Base-by-base conservation (phyloP, 305 asterid species). In the Caryopteris hybrid region DNA sequence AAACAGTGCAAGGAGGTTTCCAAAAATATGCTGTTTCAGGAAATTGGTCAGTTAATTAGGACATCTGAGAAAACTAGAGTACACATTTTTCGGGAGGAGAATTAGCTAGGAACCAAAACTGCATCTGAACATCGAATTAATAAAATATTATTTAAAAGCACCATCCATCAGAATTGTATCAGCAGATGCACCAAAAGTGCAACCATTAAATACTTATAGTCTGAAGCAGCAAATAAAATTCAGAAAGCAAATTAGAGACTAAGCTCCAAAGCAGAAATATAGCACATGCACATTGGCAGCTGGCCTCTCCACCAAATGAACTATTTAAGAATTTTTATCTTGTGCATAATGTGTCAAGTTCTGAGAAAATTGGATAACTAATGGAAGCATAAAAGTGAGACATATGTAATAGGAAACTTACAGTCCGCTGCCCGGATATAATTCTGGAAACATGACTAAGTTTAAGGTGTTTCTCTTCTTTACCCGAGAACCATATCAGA, bases 391-490 rank as follows among this genome's bases (percentile, higher is more conserved):
- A 65, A 63, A 39, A 66, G 53, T 59, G 21, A 51, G 48, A 61
- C 38, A 43, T 17, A 46, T 14, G 33, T n/a, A 59, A 59, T 36
- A 61, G 76, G 70, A 73, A 66, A 83, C 96, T 89, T 81, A 89
- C 97, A 31, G 99, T 91, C 62, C 96, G 96, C 89, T 91, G 99
- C 61, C 98, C 99, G 45, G 99, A 94, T 71, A 91, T 85, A 77
- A 94, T 94, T 83, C 98, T 82, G 76, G 98, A 85, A 20, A 94
- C 98, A 42, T 91, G 90, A 84, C 95, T 89, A 68, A 94, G 90
- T 80, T 88, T 94, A 51, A 94, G 98, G 76, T 87, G 96, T 79
- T 94, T 91, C 96, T 94, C 98, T 82, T 94, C 98, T 87, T 91
- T 94, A 72, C 97, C 98, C 22, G 99, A 94, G 78, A 86, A 89